A percentile compares a stretch with the other conserved stretches of the same genome.
Conservation (phyloP, 192 early-diverging fungal genomes). For the Chytriomyces sp. region DNA sequence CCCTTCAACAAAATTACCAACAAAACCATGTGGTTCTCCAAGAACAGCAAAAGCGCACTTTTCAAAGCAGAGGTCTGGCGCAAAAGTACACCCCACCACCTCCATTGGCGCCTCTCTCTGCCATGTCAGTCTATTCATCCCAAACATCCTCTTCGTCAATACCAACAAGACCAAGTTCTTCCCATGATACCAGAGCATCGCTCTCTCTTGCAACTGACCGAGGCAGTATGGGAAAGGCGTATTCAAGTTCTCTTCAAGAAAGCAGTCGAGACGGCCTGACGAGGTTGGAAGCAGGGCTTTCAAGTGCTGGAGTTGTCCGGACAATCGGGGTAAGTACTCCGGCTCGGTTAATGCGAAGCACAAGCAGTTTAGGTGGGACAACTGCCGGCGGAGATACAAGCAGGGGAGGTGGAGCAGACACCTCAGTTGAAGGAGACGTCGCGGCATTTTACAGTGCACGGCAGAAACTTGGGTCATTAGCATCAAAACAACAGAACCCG, state of each 20-base stretch:
- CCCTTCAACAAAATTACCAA: neutral
- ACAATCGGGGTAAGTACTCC: neutral
- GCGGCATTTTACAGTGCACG: slow-evolving; percentile 39
- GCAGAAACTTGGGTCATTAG: slow-evolving; percentile 17
- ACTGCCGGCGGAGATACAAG: neutral
- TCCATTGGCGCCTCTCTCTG: no score
- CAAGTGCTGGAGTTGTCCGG: neutral
- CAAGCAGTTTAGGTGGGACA: neutral
- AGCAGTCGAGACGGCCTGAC: neutral
- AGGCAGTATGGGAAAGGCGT: no score
- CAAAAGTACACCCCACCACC: no score
- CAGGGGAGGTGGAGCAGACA: neutral
- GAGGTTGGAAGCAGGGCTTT: neutral
- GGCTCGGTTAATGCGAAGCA: neutral
- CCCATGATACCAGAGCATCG: no score
- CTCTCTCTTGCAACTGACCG: no score
- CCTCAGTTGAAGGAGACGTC: slow-evolving; percentile 32
- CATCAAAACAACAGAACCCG: neutral
- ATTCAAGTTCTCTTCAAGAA: no score
- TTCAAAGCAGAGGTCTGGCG: no score
- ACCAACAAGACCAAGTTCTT: no score
- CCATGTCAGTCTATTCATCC: no score
- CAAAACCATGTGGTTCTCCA: neutral
- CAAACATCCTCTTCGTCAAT: no score
- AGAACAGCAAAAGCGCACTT: no score